Conservation (phyloP, 208 protist species). For the Vickermania ingenoplastis region DNA sequence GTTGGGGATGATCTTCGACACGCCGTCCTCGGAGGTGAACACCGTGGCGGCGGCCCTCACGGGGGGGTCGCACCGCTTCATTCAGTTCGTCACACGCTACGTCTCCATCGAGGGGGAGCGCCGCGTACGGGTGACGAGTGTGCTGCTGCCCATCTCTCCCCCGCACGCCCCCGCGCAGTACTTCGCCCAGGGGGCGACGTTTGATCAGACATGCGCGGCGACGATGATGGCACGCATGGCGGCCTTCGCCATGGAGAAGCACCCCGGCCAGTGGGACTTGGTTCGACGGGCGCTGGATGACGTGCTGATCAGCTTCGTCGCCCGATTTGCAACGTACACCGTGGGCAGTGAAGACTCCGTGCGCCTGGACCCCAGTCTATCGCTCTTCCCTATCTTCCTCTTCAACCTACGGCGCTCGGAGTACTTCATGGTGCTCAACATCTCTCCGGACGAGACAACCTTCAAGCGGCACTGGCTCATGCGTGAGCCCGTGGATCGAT, state of each 20-base stretch:
- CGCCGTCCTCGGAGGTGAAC: slow-evolving; percentile 1
- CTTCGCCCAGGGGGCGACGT: slow-evolving; percentile 46
- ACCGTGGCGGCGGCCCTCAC: not conserved
- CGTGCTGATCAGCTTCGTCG: slow-evolving; percentile 95
- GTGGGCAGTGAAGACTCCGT: slow-evolving; percentile 83
- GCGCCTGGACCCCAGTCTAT: slow-evolving; percentile 82
- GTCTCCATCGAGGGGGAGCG: slow-evolving; percentile 59
- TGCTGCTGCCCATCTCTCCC: slow-evolving; percentile 55
- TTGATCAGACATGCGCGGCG: slow-evolving; percentile 94
- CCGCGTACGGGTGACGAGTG: slow-evolving; percentile 85
- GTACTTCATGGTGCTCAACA: slow-evolving; percentile 97
- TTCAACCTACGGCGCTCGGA: slow-evolving; percentile 97
- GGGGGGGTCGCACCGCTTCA: slow-evolving; percentile 36
- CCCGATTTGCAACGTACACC: slow-evolving; percentile 90
- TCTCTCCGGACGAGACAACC: slow-evolving; percentile 96
- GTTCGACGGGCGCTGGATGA: slow-evolving; percentile 97
- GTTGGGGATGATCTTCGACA: not conserved
- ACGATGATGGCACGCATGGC: slow-evolving; percentile 72
- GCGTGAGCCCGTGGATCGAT: slow-evolving; percentile 91
- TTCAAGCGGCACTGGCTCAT: slow-evolving; percentile 96
- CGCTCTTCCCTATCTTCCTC: slow-evolving; percentile 98
- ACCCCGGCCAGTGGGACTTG: slow-evolving; percentile 75
- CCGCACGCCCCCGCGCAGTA: slow-evolving; percentile 23
- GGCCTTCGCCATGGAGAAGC: slow-evolving; percentile 54
- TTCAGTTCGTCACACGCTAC: slow-evolving; percentile 95